Base-by-base conservation (phyloP, 306 rosid genomes). In the Casuarina equisetifolia region DNA sequence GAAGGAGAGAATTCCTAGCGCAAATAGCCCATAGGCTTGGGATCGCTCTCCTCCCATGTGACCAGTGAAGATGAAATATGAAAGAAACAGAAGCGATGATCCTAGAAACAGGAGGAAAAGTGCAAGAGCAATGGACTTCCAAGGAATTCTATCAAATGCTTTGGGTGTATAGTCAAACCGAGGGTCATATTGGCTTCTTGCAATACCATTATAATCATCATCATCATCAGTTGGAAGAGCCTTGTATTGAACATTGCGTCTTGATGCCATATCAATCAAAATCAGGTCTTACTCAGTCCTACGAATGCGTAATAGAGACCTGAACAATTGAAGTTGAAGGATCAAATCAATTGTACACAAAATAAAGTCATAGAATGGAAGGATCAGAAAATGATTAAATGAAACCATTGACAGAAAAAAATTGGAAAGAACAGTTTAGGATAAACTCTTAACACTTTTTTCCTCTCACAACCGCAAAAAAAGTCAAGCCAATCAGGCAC, bases 31-130 rank as follows among this genome's bases (percentile, higher is more conserved):
- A 84, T 85, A 96, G 64, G 94, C 99, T 84, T 92, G 99, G 70
- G 99, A 87, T 15, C 40, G 76, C 35, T 96, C 99, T 72, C 99
- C 98, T 49, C 89, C 96, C 99, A 96, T 96, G 81, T 96, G 99
- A 85, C 98, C 96, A 1, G 91, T 84, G 82, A 88, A 88, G 84
- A 92, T 85, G 84, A 92, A 96, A 75, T 86, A 92, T 2, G 99
- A 87, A 67, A 96, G 95, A 70, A 96, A 85, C 73, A 96, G 83
- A 84, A 96, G 97, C 46, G 82, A 70, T 10, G 84, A 83, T 63
- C 99, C 97, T 49, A 95, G 92, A 76, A 83, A 72, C 46, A 95
- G 84, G 48, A 95, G 83, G 86, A 95, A 91, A 55, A 92, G 84
- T 53, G 99, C 99, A 72, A 92, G 97, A 57, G 70, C 86, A 69